Evolutionary conservation across 2,329 filamentous ascomycete genomes (phyloP).

Genomic region (Colletotrichum orbiculare): DNA sequence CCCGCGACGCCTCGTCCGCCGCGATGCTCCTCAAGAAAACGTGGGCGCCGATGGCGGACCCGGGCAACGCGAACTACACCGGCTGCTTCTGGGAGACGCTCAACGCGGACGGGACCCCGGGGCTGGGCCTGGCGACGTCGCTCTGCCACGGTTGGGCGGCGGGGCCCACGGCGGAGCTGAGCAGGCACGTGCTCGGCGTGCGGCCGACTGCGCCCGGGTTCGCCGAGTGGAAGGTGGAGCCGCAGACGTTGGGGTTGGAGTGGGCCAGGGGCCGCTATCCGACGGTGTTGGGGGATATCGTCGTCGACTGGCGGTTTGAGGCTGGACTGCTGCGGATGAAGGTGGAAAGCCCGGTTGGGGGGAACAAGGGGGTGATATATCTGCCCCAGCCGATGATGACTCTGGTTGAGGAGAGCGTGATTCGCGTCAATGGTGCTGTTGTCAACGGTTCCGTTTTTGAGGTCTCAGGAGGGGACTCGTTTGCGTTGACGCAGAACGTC

Average conservation of each 20-base stretch:
- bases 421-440: slow-evolving; percentile 9
- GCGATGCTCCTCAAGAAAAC: slow-evolving; percentile 37
- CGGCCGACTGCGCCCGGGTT: slow-evolving; percentile 40
- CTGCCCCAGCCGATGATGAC: slow-evolving; percentile 8
- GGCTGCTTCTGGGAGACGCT: slow-evolving; percentile 46
- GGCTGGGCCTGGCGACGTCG: slow-evolving; percentile 42
- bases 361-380: background rate
- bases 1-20: slow-evolving; percentile 25
- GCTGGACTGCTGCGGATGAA: slow-evolving; percentile 22
- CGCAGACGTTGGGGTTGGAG: slow-evolving; percentile 38
- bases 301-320: slow-evolving; percentile 27
- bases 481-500: slow-evolving; percentile 37
- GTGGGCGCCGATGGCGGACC: slow-evolving; percentile 44
- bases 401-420: background rate
- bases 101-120: slow-evolving; percentile 39
- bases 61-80: slow-evolving; percentile 42
- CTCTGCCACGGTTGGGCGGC: slow-evolving; percentile 49
- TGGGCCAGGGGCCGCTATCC: slow-evolving; percentile 33
- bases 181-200: slow-evolving; percentile 39
- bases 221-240: slow-evolving; percentile 36
- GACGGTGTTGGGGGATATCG: slow-evolving; percentile 6
- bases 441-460: slow-evolving; percentile 7
- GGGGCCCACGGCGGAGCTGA: slow-evolving; percentile 47
- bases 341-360: slow-evolving; percentile 13
- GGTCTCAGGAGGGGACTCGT: background rate